These are phyloP conservation scores for Pontederia crassipes DNA, from an alignment of 176 grass and related monocot genomes.

Conservation along the genomic window DNA sequence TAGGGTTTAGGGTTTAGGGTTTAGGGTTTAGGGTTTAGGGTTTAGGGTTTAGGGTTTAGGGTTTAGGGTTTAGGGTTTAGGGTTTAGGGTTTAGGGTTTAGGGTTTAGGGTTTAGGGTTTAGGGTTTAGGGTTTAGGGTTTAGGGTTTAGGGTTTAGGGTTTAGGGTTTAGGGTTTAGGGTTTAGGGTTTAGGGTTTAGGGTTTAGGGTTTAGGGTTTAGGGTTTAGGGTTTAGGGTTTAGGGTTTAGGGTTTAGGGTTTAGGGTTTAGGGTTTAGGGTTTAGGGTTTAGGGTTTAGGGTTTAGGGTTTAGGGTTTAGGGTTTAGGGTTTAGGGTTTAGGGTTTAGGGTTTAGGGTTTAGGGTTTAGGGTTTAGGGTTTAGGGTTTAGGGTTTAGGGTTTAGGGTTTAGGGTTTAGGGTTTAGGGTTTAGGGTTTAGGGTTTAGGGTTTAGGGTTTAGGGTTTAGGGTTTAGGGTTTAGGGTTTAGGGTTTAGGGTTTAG, in stretches of 20 bases:
- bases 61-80: too few relatives aligned
- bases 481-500: conserved; percentile 9
- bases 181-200: conserved; percentile 14
- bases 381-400: conserved; percentile 17
- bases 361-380: conserved; percentile 15
- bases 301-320: conserved; percentile 8
- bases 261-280: conserved; percentile 13
- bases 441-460: conserved; percentile 12
- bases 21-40: too few relatives aligned
- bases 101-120: too few relatives aligned
- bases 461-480: conserved; percentile 10
- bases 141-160: conserved; percentile 19
- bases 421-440: conserved; percentile 9
- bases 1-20: too few relatives aligned
- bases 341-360: conserved; percentile 14
- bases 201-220: conserved; percentile 13
- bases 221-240: conserved; percentile 12
- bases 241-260: conserved; percentile 9
- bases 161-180: conserved; percentile 14
- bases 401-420: conserved; percentile 12
- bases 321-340: conserved; percentile 6
- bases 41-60: too few relatives aligned
- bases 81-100: too few relatives aligned
- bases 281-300: conserved; percentile 11
- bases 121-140: conserved; percentile 14